These are phyloP conservation scores for Radiomyces spectabilis DNA, from an alignment of 192 early-diverging fungal species.

Conservation along the genomic window DNA sequence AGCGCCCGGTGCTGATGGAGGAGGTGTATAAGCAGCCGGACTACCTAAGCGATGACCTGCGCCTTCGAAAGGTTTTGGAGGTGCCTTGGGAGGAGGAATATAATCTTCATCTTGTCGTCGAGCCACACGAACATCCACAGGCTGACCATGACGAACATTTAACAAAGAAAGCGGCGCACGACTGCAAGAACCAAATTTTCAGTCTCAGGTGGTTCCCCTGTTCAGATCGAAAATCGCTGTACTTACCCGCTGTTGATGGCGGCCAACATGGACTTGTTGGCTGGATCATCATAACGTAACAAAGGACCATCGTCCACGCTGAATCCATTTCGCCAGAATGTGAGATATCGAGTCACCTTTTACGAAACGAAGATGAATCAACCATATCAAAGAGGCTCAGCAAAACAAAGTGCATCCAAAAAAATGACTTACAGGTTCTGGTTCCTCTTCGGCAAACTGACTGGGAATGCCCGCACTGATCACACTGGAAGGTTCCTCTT, in stretches of 20 bases:
- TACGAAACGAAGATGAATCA: background rate
- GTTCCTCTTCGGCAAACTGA: too few relatives aligned
- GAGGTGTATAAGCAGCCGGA: constrained; percentile 27
- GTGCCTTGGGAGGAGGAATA: constrained; percentile 69
- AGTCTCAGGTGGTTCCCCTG: background rate
- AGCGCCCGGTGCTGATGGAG: constrained; percentile 22
- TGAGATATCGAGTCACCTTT: constrained; percentile 67
- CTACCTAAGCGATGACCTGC: constrained; percentile 75
- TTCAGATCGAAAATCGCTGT: background rate
- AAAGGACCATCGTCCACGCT: constrained; percentile 91
- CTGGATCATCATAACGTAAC: constrained; percentile 77
- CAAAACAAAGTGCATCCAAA: too few relatives aligned
- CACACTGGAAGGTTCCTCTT: constrained; percentile 36
- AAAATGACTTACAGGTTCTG: constrained; percentile 5
- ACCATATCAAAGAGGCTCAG: too few relatives aligned
- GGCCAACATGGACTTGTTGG: constrained; percentile 75
- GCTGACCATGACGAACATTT: constrained; percentile 84
- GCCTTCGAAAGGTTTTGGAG: constrained; percentile 71
- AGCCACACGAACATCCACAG: constrained; percentile 81
- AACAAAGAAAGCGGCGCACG: constrained; percentile 82
- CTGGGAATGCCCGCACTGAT: too few relatives aligned
- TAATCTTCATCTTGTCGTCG: constrained; percentile 84
- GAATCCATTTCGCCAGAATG: constrained; percentile 96
- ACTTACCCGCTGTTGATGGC: constrained; percentile 83
- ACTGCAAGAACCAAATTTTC: constrained; percentile 33